Evolutionary conservation across 495 filamentous ascomycete genomes (phyloP), one percentile per base, ranked within the genome.

Genomic region (Aspergillus nanangensis): DNA sequence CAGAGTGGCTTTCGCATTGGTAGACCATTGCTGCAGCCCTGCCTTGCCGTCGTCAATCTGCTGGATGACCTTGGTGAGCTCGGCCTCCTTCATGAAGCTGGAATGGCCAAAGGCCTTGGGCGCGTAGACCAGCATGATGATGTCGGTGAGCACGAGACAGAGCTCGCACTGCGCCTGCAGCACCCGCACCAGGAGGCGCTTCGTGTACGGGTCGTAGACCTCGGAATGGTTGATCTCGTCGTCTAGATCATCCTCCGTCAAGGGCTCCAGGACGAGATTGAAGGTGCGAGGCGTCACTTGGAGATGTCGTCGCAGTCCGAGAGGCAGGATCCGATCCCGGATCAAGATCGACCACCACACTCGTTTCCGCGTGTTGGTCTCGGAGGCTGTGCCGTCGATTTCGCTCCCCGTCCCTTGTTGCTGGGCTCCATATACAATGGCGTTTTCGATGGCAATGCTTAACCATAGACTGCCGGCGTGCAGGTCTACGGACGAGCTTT

Each of bases 371-470:
- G 29, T 44, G 18, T 44, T 21, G 5, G 14, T 21, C 2, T 34
- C 14, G 14, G n/a, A 14, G 14, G 18, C 38, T 21, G 18, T 23
- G 9, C 23, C 38, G 22, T 22, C 20, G 17, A 5, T 21, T 8
- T 41, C 17, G 13, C 9, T 23, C 9, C 38, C 9, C n/a, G n/a
- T n/a, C n/a, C n/a, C n/a, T n/a, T n/a, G n/a, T n/a, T n/a, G n/a
- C 9, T 41, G 38, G 14, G 41, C 41, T 13, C 25, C 25, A 18
- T 44, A 44, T 8, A 34, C 18, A 13, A 44, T 34, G 8, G 25
- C 41, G n/a, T 44, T 44, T 20, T 44, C 24, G 20, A 44, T 44
- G 8, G 41, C 41, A 29, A 44, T 34, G 18, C 41, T 44, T 9
- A 44, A 18, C 41, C 41, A 44, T 7, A 44, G 41, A 9, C 24